Percentiles rank a stretch among this genome's conserved stretches.
These are phyloP conservation scores for Xylariaceae sp. DNA, from an alignment of 2,329 filamentous ascomycete genomes.

Conservation along the genomic window DNA sequence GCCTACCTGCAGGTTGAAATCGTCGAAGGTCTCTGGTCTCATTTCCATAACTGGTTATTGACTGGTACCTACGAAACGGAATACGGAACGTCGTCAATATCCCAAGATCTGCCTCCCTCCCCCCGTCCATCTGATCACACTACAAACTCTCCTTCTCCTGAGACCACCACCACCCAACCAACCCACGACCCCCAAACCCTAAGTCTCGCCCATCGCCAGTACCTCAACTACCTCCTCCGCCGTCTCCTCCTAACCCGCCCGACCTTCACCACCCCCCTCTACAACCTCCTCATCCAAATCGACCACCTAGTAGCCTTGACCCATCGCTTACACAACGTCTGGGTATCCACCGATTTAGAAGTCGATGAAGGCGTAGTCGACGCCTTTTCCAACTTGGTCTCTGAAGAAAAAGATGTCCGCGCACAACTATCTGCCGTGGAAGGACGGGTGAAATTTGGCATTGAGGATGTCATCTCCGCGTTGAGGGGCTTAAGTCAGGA, in stretches of 20 bases:
- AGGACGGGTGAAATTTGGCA: slow-evolving; percentile 57
- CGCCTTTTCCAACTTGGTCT: slow-evolving; percentile 62
- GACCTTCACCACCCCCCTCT: slow-evolving; percentile 58
- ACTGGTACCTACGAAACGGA: slow-evolving; percentile 35
- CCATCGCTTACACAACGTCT: slow-evolving; percentile 68
- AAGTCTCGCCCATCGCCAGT: slow-evolving; percentile 70
- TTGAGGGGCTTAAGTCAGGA: slow-evolving; percentile 18
- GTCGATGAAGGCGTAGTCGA: slow-evolving; percentile 76
- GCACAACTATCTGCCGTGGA: slow-evolving; percentile 60
- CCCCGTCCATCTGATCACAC: neutral
- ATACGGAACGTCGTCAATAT: slow-evolving; percentile 14
- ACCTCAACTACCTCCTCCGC: slow-evolving; percentile 62
- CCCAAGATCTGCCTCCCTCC: neutral
- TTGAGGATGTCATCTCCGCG: slow-evolving; percentile 57
- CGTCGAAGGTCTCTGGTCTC: slow-evolving; percentile 71
- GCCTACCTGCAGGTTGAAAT: slow-evolving; percentile 88
- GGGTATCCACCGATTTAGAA: slow-evolving; percentile 74
- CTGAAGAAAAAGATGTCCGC: slow-evolving; percentile 66
- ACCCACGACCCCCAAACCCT: slow-evolving; percentile 79
- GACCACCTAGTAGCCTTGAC: slow-evolving; percentile 77
- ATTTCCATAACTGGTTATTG: slow-evolving; percentile 77
- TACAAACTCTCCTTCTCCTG: slow-evolving; percentile 1
- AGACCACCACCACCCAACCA: slow-evolving; percentile 13
- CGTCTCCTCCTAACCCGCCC: slow-evolving; percentile 56
- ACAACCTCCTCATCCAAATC: slow-evolving; percentile 64